Evolutionary conservation across 495 filamentous ascomycete genomes (phyloP), one percentile per base, ranked within the genome.

Genomic region (Penicillium salamii): DNA sequence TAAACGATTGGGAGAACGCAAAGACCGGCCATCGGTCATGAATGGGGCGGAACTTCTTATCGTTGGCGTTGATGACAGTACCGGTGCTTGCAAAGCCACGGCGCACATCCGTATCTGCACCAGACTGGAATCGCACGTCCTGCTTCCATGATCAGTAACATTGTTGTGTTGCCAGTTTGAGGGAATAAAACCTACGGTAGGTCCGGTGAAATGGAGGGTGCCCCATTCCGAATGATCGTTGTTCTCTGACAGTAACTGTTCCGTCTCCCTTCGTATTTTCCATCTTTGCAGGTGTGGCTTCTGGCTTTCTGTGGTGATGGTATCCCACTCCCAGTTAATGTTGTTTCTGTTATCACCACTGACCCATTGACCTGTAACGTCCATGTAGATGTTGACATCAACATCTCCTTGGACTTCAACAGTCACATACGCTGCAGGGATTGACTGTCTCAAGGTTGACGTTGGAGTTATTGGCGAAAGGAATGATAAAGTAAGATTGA

Each of bases 381-480:
- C 92, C 45, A 95, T 74, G 55, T 95, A 96, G 24, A 97, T 69
- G 62, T 87, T 81, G n/a, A 96, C 73, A 54, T 84, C 79, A 42
- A 85, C 80, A 43, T 72, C 74, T 28, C 89, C 90, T 49, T 82
- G 75, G 17, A 88, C 89, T 59, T 86, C 69, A 28, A 95, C 78
- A 7, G 83, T 87, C 34, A 96, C 48, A 61, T 97, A 97, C 32
- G 86, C 85, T 12, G 91, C 92, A 21, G 92, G 92, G 32, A 97
- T 84, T 21, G 89, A 86, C 75, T 97, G 92, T 57, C 91, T 82
- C 52, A 96, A 71, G 43, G 90, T 96, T 46, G 91, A 96, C 3
- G 89, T 89, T 3, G 91, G 90, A 0, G 92, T 97, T 37, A 97
- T 89, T 5, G 92, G 92, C 18, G 91, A 96, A 31, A 96, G 77